Evolutionary conservation across 163 green algal genomes (phyloP).

Genomic region (Scenedesmus sp.): DNA sequence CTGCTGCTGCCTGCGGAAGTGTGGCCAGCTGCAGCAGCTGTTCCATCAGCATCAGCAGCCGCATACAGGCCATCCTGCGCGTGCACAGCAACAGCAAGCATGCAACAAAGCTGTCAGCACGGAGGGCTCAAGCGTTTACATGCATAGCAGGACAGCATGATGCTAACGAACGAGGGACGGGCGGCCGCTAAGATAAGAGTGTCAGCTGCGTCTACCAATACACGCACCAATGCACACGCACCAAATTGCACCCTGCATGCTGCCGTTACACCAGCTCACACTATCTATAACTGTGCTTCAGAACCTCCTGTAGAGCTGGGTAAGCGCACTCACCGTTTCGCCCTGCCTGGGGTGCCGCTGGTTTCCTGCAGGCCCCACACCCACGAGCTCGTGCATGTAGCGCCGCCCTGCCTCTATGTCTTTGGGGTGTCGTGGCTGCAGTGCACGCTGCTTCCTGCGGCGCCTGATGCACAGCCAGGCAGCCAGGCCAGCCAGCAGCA

Average conservation of each 20-base stretch:
- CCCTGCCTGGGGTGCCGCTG: not conserved
- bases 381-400: not conserved
- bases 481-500: not conserved
- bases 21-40: not conserved
- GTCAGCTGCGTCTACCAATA: too few species aligned
- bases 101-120: not conserved
- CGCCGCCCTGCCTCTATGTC: constrained; percentile 1
- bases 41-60: not conserved
- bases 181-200: too few species aligned
- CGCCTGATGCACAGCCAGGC: not conserved
- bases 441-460: not conserved
- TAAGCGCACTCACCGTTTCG: not conserved
- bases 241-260: not conserved
- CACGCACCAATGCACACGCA: too few species aligned
- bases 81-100: not conserved
- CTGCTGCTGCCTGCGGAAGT: constrained; percentile 9
- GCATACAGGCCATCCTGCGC: not conserved
- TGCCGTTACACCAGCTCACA: not conserved
- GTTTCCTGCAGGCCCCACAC: not conserved
- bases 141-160: too few species aligned
- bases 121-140: too few species aligned
- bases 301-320: not conserved
- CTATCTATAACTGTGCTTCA: too few species aligned
- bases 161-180: too few species aligned
- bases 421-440: not conserved